Base-by-base conservation (phyloP, 805 yeast species). In the Metschnikowia bowlesiae region DNA sequence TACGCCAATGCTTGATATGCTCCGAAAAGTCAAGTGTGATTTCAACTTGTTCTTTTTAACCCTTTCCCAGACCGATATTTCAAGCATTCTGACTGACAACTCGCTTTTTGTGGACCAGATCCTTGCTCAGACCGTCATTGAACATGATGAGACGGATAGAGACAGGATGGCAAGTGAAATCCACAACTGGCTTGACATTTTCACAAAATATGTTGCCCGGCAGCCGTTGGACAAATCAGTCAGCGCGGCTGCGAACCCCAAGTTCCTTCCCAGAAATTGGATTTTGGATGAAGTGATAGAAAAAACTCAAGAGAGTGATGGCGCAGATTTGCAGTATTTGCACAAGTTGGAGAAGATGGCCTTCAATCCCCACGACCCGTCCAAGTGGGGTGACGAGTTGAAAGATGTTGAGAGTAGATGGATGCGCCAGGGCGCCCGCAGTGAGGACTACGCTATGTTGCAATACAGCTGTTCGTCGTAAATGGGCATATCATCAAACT, bases 211-310 rank as follows among this genome's bases (percentile, higher is more conserved):
- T 42, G 62, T 82, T 8, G 53, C 50, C 0, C 76, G 77, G 42
- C 29, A 34, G 13, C 48, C 50, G 2, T 63, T 62, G 10, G 73
- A 91, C 46, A 57, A 52, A 4, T 54, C 51, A 8, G 57, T 72
- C 3, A 81, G 89, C 44, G 62, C 68, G 6, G 47, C 57, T 2
- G 71, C 68, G 44, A 94, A 92, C 61, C 99, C 98, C 2, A 62
- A 80, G 34, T 92, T 92, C 61, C 77, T 87, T 6, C 94, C 96
- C 18, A 76, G 92, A 52, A 87, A 83, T 55, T 89, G 96, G 90
- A 84, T 91, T 47, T 72, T 94, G 48, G 89, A 89, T 48, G 91
- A 90, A 53, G 96, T 89, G 0, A 84, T 88, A 42, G 75, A 79
- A 30, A 68, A 71, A 41, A 75, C 83, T 0, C 72, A 76, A 35